phyloP scores from a whole-genome alignment of 345 rosid species.

The Salix brachista region DNA sequence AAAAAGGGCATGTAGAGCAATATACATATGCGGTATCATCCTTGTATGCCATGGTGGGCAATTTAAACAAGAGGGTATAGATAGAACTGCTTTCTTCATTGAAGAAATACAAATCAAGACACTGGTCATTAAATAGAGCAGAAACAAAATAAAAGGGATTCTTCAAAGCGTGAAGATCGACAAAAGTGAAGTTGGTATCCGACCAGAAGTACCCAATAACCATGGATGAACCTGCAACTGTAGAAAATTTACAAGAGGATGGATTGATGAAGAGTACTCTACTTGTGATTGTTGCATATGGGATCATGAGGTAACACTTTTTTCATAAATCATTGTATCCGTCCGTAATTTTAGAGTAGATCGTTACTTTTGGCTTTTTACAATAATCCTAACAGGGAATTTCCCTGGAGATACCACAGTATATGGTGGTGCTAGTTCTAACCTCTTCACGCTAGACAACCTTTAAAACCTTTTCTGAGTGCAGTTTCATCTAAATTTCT shows the following conservation, averaged over 20 bases:
- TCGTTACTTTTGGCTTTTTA: not conserved
- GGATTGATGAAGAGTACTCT: not conserved
- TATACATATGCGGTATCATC: not conserved
- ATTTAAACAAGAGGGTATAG: not conserved
- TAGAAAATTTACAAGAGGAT: too few species aligned
- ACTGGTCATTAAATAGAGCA: not conserved
- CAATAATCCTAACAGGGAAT: not conserved
- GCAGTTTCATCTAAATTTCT: slow-evolving; percentile 55
- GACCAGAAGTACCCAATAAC: not conserved
- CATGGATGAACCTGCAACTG: not conserved
- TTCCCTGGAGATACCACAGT: not conserved
- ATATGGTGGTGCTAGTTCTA: too few species aligned
- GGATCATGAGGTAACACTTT: not conserved
- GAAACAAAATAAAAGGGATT: not conserved
- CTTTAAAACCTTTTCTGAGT: slow-evolving; percentile 58
- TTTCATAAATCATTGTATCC: not conserved
- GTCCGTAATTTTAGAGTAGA: too few species aligned
- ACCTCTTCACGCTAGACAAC: slow-evolving; percentile 44
- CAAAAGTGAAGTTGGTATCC: not conserved
- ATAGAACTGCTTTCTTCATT: not conserved
- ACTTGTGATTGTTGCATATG: slow-evolving; percentile 5
- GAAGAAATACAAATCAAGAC: not conserved
- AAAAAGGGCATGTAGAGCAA: not conserved
- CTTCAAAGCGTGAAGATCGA: not conserved
- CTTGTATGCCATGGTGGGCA: not conserved